A percentile compares a stretch with the other conserved stretches of the same genome.
phyloP scores from a whole-genome alignment of 129 eudicot genomes.

The Flaveria trinervia region DNA sequence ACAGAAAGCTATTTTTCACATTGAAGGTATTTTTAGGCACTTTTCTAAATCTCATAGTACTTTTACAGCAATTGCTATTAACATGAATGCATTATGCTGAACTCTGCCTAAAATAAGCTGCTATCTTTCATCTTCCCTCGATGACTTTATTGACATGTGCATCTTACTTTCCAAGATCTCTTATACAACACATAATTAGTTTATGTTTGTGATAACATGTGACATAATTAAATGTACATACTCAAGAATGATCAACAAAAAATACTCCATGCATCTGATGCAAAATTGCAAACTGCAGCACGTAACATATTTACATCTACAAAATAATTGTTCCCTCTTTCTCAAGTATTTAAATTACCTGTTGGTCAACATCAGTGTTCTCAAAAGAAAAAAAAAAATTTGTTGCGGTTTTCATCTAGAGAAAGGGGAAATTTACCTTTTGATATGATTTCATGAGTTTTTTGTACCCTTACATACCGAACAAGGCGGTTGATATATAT shows the following conservation, averaged over 20 bases:
- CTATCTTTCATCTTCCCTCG: constrained; percentile 8
- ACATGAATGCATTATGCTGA: constrained; percentile 17
- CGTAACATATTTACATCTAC: neutral
- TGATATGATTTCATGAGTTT: neutral
- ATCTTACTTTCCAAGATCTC: neutral
- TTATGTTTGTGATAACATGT: neutral
- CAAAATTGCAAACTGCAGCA: neutral
- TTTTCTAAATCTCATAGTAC: neutral
- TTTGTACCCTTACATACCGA: neutral
- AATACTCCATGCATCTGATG: neutral
- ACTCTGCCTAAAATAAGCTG: neutral
- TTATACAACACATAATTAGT: neutral
- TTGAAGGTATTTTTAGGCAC: constrained; percentile 62
- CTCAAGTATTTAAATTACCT: neutral
- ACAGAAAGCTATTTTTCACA: constrained; percentile 98
- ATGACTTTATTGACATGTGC: neutral
- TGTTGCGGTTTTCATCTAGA: neutral
- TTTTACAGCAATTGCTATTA: neutral
- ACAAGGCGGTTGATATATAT: neutral
- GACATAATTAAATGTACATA: constrained; percentile 5
- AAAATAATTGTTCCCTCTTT: neutral
- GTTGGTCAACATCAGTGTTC: neutral
- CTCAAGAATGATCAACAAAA: neutral
- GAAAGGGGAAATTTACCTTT: neutral
- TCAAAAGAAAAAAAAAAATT: neutral